Evolutionary conservation across 2,329 filamentous ascomycete species (phyloP).

Genomic region (Colletotrichum navitas): DNA sequence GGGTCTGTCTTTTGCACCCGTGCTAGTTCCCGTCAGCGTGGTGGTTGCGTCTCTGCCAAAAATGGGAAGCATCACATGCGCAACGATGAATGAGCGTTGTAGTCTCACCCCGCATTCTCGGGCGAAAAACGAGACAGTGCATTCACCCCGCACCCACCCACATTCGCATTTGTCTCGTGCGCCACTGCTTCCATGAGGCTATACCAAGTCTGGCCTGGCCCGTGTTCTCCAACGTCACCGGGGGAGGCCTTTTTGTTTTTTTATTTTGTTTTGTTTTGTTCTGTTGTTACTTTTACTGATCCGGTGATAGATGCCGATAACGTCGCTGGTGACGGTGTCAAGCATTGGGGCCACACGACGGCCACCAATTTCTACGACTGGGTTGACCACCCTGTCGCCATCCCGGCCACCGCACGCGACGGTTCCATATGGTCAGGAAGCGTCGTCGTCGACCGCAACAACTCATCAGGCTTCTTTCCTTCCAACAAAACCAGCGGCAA

Average conservation of each 20-base stretch:
- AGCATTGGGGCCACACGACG: constrained; percentile 77
- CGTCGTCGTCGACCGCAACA: constrained; percentile 70
- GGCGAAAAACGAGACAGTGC: not conserved
- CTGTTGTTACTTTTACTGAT: not conserved
- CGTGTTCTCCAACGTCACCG: not conserved
- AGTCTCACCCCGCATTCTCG: constrained; percentile 37
- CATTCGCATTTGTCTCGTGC: not conserved
- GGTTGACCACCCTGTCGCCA: constrained; percentile 73
- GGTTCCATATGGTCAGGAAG: constrained; percentile 66
- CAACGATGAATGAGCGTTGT: constrained; percentile 37
- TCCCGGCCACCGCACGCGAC: constrained; percentile 61
- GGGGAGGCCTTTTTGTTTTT: not conserved
- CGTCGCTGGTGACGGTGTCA: constrained; percentile 62
- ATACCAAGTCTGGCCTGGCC: not conserved
- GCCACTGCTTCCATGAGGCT: constrained; percentile 9
- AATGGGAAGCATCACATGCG: constrained; percentile 37
- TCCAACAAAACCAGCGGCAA: constrained; percentile 65
- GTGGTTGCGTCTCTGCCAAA: constrained; percentile 34
- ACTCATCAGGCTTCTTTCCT: constrained; percentile 75
- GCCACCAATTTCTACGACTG: constrained; percentile 72
- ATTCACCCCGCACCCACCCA: not conserved
- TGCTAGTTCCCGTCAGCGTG: constrained; percentile 37
- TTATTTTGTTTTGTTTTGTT: not conserved
- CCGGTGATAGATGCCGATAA: constrained; percentile 46
- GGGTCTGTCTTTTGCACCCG: constrained; percentile 39